A percentile compares a stretch with the other conserved stretches of the same genome.
Conservation (phyloP, 2,329 filamentous ascomycete genomes). For the Penicillium aurantiogriseum region DNA sequence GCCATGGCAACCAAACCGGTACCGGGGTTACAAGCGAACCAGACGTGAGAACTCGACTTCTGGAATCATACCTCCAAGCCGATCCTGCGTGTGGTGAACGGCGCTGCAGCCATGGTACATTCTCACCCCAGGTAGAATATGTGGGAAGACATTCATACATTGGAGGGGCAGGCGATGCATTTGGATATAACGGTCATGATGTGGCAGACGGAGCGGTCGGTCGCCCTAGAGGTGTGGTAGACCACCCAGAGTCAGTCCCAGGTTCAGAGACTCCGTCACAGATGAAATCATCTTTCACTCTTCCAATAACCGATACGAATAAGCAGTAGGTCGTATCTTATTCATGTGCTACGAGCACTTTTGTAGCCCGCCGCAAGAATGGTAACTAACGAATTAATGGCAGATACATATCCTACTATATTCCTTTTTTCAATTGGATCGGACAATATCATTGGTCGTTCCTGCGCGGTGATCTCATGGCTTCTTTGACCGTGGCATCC, state of each 20-base stretch:
- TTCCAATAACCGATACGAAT: constrained; percentile 70
- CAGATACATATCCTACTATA: constrained; percentile 89
- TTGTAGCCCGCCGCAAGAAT: background rate
- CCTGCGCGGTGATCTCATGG: constrained; percentile 79
- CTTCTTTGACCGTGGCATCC: constrained; percentile 93
- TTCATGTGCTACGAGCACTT: background rate
- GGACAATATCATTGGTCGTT: constrained; percentile 79
- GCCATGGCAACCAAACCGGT: background rate
- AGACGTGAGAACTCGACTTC: constrained; percentile 38
- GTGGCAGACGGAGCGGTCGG: constrained; percentile 18
- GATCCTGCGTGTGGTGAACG: constrained; percentile 41
- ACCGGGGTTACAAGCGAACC: constrained; percentile 20
- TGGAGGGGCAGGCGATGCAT: constrained; percentile 28
- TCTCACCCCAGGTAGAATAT: constrained; percentile 65
- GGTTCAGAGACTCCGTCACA: constrained; percentile 67
- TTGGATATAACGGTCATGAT: constrained; percentile 35
- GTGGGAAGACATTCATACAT: constrained; percentile 51
- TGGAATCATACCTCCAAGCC: constrained; percentile 41
- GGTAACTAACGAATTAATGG: constrained; percentile 10
- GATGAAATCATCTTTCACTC: constrained; percentile 68
- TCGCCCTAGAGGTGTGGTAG: constrained; percentile 39
- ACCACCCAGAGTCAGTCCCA: constrained; percentile 40
- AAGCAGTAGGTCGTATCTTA: constrained; percentile 61
- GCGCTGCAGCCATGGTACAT: constrained; percentile 70
- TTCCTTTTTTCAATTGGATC: constrained; percentile 89